phyloP scores from a whole-genome alignment of 495 filamentous ascomycete genomes.

The Chaetomium tenue region DNA sequence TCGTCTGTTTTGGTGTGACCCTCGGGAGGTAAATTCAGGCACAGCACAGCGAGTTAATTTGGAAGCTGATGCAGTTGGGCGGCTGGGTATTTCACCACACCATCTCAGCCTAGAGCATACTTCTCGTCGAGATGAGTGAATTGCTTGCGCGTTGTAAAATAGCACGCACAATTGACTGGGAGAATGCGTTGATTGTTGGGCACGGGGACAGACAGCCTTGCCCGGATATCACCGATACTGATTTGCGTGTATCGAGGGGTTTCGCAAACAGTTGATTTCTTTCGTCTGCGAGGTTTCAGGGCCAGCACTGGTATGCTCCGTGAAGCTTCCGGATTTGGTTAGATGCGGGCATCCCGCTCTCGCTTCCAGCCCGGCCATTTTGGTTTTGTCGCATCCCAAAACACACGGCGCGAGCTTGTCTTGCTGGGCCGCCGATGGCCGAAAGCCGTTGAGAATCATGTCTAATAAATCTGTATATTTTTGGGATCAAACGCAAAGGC shows the following conservation, averaged over 20 bases:
- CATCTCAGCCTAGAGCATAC: no score
- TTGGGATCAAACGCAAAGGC: not conserved
- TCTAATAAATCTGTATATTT: not conserved
- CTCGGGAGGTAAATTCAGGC: constrained; percentile 8
- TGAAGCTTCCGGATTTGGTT: constrained; percentile 7
- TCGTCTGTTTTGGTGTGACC: constrained; percentile 4
- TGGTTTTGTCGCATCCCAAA: not conserved
- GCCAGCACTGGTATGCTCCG: constrained; percentile 5
- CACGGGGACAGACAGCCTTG: no score
- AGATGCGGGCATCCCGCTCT: constrained; percentile 13
- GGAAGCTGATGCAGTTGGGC: constrained; percentile 8
- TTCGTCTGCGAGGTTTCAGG: constrained; percentile 7
- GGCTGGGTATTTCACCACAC: constrained; percentile 1
- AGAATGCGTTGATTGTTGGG: not conserved
- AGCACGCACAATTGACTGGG: no score
- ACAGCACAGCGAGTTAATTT: constrained; percentile 2
- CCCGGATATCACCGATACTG: not conserved
- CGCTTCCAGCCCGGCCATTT: constrained; percentile 2
- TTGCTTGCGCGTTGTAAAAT: no score
- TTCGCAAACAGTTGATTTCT: not conserved
- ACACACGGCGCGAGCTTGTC: not conserved
- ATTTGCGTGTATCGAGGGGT: not conserved
- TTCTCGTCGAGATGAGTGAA: no score
- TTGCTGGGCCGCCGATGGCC: not conserved
- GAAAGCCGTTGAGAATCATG: not conserved